Evolutionary conservation across 805 yeast genomes (phyloP), one percentile per base, ranked within the genome.

Genomic region (Candida mattraensis): DNA sequence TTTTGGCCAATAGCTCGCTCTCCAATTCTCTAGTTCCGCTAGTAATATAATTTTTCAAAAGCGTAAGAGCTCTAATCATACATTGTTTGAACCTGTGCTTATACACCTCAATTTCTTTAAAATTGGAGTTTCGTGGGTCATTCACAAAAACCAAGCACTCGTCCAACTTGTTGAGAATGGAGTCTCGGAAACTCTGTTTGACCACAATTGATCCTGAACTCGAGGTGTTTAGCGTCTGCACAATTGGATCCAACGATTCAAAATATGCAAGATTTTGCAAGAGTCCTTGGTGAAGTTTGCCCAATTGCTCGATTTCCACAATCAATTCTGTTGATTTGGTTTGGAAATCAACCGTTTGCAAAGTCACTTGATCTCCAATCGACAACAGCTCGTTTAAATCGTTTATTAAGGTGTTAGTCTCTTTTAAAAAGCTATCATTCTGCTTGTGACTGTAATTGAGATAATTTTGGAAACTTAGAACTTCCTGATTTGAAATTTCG

Each of bases 61-160:
- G 65, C 0, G 93, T 78, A 30, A 87, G 68, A 1, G 94, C 81
- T 40, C 96, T 72, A 1, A 89, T 79, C 72, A 87, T 69, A 51
- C 96, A 86, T 50, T 86, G 94, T 43, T 84, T 76, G 62, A 86
- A 87, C 40, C 89, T 73, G 44, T 79, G 76, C 30, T 71, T 72
- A 55, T 85, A 87, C 2, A 76, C 53, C 18, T 80, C 91, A 8
- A 76, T 66, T 35, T 88, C 95, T 52, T 76, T 79, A 51, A 83
- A 83, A 7, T 54, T 42, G 4, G 53, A 42, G 39, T 79, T 79
- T 5, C 67, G 59, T 35, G 80, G 74, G 3, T 63, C 60, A 7
- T 69, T 66, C 5, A 80, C 68, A 54, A 86, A 89, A 2, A 52
- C 61, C 24, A 89, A 60, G 22, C 94, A 86, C 11, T 61, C 64